Evolutionary conservation across 2,329 filamentous ascomycete species (phyloP), one percentile per base, ranked within the genome.

Genomic region (Tolypocladium pustulatum): DNA sequence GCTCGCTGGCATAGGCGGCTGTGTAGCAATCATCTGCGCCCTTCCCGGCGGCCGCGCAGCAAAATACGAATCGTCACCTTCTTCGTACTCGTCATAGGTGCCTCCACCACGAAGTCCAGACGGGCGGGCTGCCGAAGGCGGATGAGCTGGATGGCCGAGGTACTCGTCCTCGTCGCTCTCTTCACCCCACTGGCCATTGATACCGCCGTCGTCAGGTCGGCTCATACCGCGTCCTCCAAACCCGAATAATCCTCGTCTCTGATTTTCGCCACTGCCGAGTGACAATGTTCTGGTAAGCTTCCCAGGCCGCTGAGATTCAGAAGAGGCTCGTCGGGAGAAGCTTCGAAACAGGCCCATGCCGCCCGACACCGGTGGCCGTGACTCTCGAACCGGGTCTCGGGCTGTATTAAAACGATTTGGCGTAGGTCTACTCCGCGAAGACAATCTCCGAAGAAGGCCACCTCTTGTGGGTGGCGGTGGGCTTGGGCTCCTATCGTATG

Each of bases 261-360:
- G 75, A 25, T 78, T 75, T 58, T 83, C 80, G 15, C 76, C 80
- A 25, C 80, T 78, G 8, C 81, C 83, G 7, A 87, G 75, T 3
- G 85, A 89, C 58, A 88, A 72, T 0, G 84, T 86, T 34, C 86
- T 78, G 55, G 78, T 78, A 20, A 85, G 71, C 55, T 73, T 73
- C 8, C 68, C 65, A 34, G 74, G 69, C 15, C 74, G 72, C 22
- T 73, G 69, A 0, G 71, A 72, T 17, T 76, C 72, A 0, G 68
- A 65, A 15, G 69, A 70, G 38, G 66, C 67, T 27, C 71, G 66
- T 32, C 73, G 71, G 0, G 72, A 73, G 41, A 81, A 68, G 17
- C 76, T 76, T n/a, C 79, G 75, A 61, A 80, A 71, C 3, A 81
- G 63, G 1, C 76, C 72, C 9, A 68, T 68, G 9, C 68, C 72